phyloP scores from a whole-genome alignment of 176 grass and related monocot genomes.

The Oryza longistaminata region DNA sequence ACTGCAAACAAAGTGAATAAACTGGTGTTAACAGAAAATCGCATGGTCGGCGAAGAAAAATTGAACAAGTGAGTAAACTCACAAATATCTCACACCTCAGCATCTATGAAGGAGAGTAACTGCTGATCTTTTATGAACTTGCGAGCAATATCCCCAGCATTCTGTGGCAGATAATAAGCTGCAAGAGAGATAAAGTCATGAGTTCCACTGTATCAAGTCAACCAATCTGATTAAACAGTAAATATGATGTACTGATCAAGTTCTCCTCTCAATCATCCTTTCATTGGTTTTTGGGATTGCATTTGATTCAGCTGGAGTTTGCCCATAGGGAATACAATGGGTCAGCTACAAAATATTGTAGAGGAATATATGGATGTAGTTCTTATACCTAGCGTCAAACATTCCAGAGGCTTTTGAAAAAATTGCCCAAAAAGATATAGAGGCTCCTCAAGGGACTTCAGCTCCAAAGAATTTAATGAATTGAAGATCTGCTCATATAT shows the following conservation, averaged over 20 bases:
- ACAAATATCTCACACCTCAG: constrained; percentile 76
- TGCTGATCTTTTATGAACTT: constrained; percentile 94
- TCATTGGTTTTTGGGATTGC: neutral
- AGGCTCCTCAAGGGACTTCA: constrained; percentile 94
- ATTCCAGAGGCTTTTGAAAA: constrained; percentile 89
- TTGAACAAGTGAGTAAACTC: constrained; percentile 53
- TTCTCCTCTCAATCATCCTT: neutral
- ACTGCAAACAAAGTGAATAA: constrained; percentile 54
- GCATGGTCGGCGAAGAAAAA: neutral
- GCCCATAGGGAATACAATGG: neutral
- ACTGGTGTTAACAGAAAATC: neutral
- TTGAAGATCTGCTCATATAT: constrained; percentile 72
- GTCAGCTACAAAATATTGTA: neutral
- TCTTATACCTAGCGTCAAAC: constrained; percentile 80
- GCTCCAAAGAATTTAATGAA: constrained; percentile 84
- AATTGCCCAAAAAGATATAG: constrained; percentile 93
- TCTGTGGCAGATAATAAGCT: constrained; percentile 96
- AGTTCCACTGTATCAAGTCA: neutral
- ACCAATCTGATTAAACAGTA: constrained; percentile 1
- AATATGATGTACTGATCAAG: neutral
- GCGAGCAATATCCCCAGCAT: constrained; percentile 93
- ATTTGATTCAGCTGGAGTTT: neutral
- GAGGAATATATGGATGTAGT: neutral
- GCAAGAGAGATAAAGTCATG: constrained; percentile 30
- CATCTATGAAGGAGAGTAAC: constrained; percentile 97